Evolutionary conservation across 1,284 basidiomycete genomes (phyloP).

Genomic region (Sphaerobolus stellatus): DNA sequence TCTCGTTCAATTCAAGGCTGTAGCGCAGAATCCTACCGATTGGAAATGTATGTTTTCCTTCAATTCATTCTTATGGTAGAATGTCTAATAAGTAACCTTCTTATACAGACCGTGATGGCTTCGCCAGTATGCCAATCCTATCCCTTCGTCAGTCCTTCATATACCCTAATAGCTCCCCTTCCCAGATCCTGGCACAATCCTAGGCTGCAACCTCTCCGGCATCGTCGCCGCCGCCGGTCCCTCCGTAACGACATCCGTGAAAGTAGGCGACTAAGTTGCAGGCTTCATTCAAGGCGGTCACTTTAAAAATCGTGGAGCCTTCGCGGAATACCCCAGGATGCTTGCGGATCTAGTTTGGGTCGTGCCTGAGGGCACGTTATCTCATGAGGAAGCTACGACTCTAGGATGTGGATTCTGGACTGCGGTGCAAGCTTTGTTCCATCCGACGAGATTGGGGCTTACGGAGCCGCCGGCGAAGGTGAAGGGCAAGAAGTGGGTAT

Average conservation of each 20-base stretch:
- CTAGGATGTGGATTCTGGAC: constrained; percentile 38
- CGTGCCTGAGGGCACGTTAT: constrained; percentile 26
- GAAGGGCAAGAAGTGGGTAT: constrained; percentile 3
- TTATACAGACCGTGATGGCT: constrained; percentile 17
- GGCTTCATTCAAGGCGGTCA: constrained; percentile 40
- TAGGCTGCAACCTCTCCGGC: constrained; percentile 45
- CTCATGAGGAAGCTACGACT: constrained; percentile 39
- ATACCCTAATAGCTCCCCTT: not conserved
- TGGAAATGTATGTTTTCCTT: constrained; percentile 14
- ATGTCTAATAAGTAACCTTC: not conserved
- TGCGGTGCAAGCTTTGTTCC: constrained; percentile 7
- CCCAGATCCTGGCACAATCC: not conserved
- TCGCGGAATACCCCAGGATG: constrained; percentile 40
- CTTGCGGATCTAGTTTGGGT: constrained; percentile 31
- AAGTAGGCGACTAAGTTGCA: constrained; percentile 40
- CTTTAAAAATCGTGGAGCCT: constrained; percentile 28
- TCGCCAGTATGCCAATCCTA: constrained; percentile 17
- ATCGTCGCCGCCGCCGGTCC: constrained; percentile 33
- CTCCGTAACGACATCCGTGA: constrained; percentile 25
- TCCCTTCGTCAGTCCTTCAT: not conserved
- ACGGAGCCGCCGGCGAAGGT: not conserved
- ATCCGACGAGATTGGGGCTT: constrained; percentile 6
- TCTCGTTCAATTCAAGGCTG: constrained; percentile 19
- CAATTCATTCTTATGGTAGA: not conserved
- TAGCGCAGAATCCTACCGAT: constrained; percentile 25